phyloP scores from a whole-genome alignment of 306 rosid genomes.

The Inga laurina region DNA sequence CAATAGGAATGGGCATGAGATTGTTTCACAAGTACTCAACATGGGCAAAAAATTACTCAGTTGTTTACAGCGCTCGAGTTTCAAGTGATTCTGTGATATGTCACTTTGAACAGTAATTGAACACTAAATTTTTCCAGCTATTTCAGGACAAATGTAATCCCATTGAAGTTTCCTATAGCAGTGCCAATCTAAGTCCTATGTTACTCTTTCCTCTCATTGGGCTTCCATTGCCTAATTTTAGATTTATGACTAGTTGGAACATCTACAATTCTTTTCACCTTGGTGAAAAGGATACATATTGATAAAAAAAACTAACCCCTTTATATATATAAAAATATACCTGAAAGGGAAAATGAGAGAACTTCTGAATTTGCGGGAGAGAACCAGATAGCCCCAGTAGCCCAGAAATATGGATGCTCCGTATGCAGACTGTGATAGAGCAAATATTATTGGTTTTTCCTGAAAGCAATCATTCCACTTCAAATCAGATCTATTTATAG shows the following conservation, averaged over 20 bases:
- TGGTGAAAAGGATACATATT: not conserved
- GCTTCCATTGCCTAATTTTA: slow-evolving; percentile 9
- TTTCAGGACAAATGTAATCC: slow-evolving; percentile 16
- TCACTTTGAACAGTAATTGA: not conserved
- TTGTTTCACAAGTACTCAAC: not conserved
- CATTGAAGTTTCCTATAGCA: slow-evolving; percentile 12
- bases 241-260: not conserved
- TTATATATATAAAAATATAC: slow-evolving; percentile 37
- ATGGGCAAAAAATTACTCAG: not conserved
- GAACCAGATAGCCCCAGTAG: slow-evolving; percentile 85
- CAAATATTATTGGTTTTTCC: slow-evolving; percentile 81
- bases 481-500: slow-evolving; percentile 33
- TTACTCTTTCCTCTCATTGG: slow-evolving; percentile 14
- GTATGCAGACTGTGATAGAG: slow-evolving; percentile 85
- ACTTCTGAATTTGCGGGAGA: slow-evolving; percentile 45
- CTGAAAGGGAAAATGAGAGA: slow-evolving; percentile 79
- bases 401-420: slow-evolving; percentile 65
- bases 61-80: not conserved
- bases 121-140: not conserved
- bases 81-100: not conserved
- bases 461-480: slow-evolving; percentile 49
- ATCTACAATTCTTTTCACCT: slow-evolving; percentile 8
- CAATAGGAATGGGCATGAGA: not conserved
- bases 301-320: not conserved
- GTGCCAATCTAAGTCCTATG: slow-evolving; percentile 24